Evolutionary conservation across 2,329 filamentous ascomycete species (phyloP).

Genomic region (Chrysosporium keratinophilum): DNA sequence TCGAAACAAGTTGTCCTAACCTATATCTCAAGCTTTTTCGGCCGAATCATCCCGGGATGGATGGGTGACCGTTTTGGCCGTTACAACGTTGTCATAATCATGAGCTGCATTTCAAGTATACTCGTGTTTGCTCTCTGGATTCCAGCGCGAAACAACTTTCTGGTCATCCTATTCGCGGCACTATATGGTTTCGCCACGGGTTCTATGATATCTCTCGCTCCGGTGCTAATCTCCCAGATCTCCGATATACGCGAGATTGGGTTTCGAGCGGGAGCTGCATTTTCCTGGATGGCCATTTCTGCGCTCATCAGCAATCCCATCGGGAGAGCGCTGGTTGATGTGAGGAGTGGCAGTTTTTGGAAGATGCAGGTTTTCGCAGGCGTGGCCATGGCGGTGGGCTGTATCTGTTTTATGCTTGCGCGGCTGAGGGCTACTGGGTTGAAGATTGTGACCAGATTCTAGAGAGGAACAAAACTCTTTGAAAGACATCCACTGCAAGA

Average conservation of each 20-base stretch:
- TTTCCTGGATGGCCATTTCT: conserved; percentile 52
- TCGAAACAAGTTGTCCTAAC: background rate
- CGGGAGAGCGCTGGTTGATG: conserved; percentile 49
- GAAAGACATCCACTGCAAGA: no score
- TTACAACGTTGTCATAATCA: conserved; percentile 45
- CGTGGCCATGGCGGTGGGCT: conserved; percentile 41
- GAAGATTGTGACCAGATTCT: no score
- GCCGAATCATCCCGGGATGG: conserved; percentile 46
- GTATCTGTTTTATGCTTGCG: conserved; percentile 27
- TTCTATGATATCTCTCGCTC: conserved; percentile 52
- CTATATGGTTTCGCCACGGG: conserved; percentile 61
- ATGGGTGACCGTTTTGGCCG: conserved; percentile 45
- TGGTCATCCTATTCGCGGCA: conserved; percentile 54
- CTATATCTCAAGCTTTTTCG: conserved; percentile 36
- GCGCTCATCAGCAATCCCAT: conserved; percentile 59
- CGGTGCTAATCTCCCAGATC: conserved; percentile 59
- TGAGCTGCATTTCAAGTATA: conserved; percentile 38
- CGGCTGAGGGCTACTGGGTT: no score
- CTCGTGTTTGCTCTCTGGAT: conserved; percentile 48
- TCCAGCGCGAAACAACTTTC: conserved; percentile 42
- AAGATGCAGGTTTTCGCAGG: conserved; percentile 58
- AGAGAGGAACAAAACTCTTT: no score
- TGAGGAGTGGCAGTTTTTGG: conserved; percentile 40
- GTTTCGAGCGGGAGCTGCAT: conserved; percentile 54
- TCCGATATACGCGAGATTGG: conserved; percentile 60